phyloP scores from a whole-genome alignment of 208 protist species.

The Phytomonas sp. region DNA sequence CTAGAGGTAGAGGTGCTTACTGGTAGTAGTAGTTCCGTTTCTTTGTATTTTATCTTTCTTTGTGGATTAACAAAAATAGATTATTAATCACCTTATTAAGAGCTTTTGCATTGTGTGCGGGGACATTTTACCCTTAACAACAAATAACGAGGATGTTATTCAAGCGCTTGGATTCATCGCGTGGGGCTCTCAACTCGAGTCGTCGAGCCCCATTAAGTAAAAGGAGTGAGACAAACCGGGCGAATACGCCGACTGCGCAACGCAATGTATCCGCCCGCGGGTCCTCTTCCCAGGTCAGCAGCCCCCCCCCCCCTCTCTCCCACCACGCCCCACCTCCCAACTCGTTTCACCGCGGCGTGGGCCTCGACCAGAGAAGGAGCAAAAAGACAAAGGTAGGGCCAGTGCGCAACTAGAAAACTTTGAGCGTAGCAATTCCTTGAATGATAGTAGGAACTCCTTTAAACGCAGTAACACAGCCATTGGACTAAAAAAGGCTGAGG shows the following conservation, averaged over 20 bases:
- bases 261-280: slow-evolving; percentile 10
- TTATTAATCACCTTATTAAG: slow-evolving; percentile 11
- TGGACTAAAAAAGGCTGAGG: slow-evolving; percentile 33
- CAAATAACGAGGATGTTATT: slow-evolving; percentile 41
- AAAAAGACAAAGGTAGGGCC: slow-evolving; percentile 17
- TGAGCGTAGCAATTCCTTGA: slow-evolving; percentile 28
- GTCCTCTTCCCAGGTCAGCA: slow-evolving; percentile 10
- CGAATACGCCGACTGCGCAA: slow-evolving; percentile 20
- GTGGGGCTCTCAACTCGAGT: slow-evolving; percentile 22
- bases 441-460: slow-evolving; percentile 33
- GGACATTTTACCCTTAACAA: slow-evolving; percentile 6
- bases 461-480: slow-evolving; percentile 45
- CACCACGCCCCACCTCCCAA: neutral
- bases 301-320: neutral
- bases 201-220: slow-evolving; percentile 13
- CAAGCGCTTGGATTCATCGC: slow-evolving; percentile 60
- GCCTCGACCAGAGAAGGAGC: slow-evolving; percentile 8
- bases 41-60: neutral
- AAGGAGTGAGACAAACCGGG: slow-evolving; percentile 15
- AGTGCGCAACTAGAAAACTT: slow-evolving; percentile 15
- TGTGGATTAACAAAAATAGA: slow-evolving; percentile 1
- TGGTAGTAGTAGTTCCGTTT: neutral
- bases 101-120: neutral
- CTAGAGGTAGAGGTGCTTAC: neutral
- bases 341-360: slow-evolving; percentile 3